phyloP scores from a whole-genome alignment of 225 moss, liverwort and hornwort species.

The Thuidium tamariscinum region DNA sequence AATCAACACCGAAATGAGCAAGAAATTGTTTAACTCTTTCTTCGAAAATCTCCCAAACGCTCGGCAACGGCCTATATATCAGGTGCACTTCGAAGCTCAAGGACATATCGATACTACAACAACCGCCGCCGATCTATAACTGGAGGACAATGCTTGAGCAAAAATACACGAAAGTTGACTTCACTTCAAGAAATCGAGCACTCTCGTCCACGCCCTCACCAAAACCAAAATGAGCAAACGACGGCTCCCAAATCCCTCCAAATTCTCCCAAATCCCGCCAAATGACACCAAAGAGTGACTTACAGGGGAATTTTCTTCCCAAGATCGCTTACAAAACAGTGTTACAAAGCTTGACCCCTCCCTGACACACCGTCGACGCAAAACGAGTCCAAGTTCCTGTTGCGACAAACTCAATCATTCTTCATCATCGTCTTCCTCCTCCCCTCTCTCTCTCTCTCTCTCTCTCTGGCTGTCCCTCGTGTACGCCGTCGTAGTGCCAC shows the following conservation, averaged over 20 bases:
- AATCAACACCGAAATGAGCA: not conserved
- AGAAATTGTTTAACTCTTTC: not conserved
- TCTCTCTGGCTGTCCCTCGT: not conserved
- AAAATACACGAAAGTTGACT: not conserved
- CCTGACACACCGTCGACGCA: not conserved
- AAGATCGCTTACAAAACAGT: not conserved
- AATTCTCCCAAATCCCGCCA: not conserved
- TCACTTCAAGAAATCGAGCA: not conserved
- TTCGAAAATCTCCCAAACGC: not conserved
- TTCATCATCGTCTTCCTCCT: not conserved
- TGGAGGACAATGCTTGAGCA: not conserved
- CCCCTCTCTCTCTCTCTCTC: not conserved
- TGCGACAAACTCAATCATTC: slow-evolving; percentile 14
- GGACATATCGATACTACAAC: not conserved
- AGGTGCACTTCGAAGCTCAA: not conserved
- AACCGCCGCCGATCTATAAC: not conserved
- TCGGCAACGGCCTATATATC: not conserved
- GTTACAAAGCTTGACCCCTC: not conserved
- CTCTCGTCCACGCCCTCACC: not conserved
- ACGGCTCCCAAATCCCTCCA: not conserved
- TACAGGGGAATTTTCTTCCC: not conserved
- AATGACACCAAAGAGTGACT: not conserved
- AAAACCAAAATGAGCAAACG: not conserved
- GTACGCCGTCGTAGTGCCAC: not conserved
- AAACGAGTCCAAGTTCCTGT: not conserved